Base-by-base conservation (phyloP, 192 early-diverging fungal species). In the Entomortierella parvispora region DNA sequence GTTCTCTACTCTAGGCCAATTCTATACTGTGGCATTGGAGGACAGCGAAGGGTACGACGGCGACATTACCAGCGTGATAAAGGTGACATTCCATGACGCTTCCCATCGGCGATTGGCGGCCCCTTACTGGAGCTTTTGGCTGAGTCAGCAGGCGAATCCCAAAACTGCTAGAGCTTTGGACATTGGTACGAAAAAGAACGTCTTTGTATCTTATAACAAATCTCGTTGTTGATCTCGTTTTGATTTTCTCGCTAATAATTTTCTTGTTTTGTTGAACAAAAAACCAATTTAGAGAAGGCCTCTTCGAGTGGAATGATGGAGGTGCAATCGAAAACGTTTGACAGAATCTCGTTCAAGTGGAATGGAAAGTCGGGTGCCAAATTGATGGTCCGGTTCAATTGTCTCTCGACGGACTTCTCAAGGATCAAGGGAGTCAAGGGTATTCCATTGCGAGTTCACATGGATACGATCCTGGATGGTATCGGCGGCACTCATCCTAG, bases 381-480 rank as follows among this genome's bases (percentile, higher is more conserved):
- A 42, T 70, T 93, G 17, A 82, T 86, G 74, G 62, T 92, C 29
- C 85, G 86, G 53, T 93, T 93, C 71, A 91, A 91, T 68, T 93
- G 91, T 69, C 76, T 93, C 15, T 93, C 92, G 6, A 93, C 92
- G 0, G 92, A 93, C 60, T 93, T 93, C 81, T 91, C 89, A 49
- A 66, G 90, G 20, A 90, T 93, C 69, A 93, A 93, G 80, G 92
- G 92, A 25, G 90, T 93, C 52, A 93, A 93, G 71, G 92, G 92
- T 8, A 90, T 92, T 28, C 90, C 90, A 42, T 75, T 93, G 20
- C 84, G 92, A 12, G 75, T 87, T 17, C 81, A 87, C 46, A 75
- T 83, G 5, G 82, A 76, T 52, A 84, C 59, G 31, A 61, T 66
- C 15, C 18, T 67, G 37, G 68, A 71, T n/a, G 69, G 65, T 45